These are phyloP conservation scores for Haplosporangium gracile DNA, from an alignment of 192 early-diverging fungal species.

Conservation along the genomic window DNA sequence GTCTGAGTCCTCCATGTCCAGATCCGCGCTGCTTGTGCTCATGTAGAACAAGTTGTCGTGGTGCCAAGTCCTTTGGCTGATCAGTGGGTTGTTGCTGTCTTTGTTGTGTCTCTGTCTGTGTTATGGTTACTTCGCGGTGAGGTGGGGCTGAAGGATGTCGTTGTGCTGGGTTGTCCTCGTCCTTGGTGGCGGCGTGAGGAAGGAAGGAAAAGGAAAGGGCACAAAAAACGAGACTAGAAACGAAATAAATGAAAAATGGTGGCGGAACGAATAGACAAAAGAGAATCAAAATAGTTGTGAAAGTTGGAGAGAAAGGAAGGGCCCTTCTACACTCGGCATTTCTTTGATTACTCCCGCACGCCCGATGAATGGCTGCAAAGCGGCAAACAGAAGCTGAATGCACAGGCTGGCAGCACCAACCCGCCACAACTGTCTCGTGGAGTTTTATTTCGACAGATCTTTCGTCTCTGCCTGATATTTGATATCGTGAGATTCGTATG, in stretches of 20 bases:
- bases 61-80: not conserved
- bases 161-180: not conserved
- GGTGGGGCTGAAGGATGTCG: not conserved
- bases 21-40: not conserved
- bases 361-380: slow-evolving; percentile 15
- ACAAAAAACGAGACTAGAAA: not conserved
- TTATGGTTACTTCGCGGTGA: not conserved
- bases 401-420: not conserved
- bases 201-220: not conserved
- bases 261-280: not conserved
- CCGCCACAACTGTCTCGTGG: slow-evolving; percentile 17
- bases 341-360: slow-evolving; percentile 6
- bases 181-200: not conserved
- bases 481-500: slow-evolving; percentile 57
- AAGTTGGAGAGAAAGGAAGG: slow-evolving; percentile 19
- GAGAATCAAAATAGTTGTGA: slow-evolving; percentile 19
- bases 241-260: not conserved
- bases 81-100: not conserved
- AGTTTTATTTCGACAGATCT: slow-evolving; percentile 10
- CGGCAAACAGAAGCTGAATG: slow-evolving; percentile 1
- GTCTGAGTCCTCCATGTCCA: not conserved
- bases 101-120: not conserved
- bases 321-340: slow-evolving; percentile 45
- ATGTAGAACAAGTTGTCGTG: not conserved
- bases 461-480: slow-evolving; percentile 29